Evolutionary conservation across 805 yeast species (phyloP).

Genomic region (Torulaspora microellipsoides): DNA sequence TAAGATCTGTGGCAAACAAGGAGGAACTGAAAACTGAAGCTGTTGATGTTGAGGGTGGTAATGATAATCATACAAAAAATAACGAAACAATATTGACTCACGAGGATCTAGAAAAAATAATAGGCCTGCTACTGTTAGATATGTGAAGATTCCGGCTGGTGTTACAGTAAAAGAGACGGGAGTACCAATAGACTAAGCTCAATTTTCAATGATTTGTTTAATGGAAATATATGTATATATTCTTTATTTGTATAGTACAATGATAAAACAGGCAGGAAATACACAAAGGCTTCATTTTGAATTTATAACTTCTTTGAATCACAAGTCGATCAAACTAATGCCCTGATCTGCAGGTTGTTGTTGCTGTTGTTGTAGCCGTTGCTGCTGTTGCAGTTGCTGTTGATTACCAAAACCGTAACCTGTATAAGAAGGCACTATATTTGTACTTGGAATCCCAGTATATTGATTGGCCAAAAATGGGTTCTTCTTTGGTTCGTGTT

Average conservation of each 20-base stretch:
- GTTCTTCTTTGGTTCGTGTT: conserved; percentile 36
- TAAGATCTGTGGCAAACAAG: conserved; percentile 28
- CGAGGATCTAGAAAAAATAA: conserved; percentile 29
- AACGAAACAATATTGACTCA: conserved; percentile 19
- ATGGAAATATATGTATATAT: conserved; percentile 2
- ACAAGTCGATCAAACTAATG: conserved; percentile 30
- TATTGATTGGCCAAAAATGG: conserved; percentile 58
- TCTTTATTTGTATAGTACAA: conserved; percentile 8
- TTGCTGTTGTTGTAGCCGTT: conserved; percentile 31
- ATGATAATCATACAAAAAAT: neutral
- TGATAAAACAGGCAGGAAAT: neutral
- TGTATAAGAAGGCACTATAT: conserved; percentile 75
- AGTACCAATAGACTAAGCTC: neutral
- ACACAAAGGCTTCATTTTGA: neutral
- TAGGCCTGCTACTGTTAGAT: conserved; percentile 31
- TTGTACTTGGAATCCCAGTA: conserved; percentile 64
- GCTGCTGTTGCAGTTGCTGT: conserved; percentile 21
- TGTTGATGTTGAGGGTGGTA: neutral
- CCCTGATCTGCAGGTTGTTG: conserved; percentile 29
- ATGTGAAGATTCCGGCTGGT: conserved; percentile 16
- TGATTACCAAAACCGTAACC: conserved; percentile 95
- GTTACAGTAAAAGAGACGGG: neutral
- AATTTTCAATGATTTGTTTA: neutral
- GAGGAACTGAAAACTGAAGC: conserved; percentile 8
- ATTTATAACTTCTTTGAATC: conserved; percentile 1